These are phyloP conservation scores for Toxicodendron radicans DNA, from an alignment of 345 rosid species.

Conservation along the genomic window DNA sequence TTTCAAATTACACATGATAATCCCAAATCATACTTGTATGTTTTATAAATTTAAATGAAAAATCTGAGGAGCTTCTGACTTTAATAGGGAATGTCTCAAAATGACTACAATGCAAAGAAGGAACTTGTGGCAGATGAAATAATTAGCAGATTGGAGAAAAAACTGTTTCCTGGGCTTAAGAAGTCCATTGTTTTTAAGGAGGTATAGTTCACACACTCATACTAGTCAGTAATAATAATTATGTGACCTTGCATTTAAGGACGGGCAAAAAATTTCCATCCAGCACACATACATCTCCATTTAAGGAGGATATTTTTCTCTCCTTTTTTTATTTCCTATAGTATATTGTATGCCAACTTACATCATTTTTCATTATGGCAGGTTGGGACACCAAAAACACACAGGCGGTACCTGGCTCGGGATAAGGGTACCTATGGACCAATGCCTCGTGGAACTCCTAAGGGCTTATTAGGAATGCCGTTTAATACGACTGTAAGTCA, in stretches of 20 bases:
- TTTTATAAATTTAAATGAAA: background rate
- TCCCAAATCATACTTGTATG: background rate
- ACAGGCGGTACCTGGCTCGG: slow-evolving; percentile 80
- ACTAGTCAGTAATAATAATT: background rate
- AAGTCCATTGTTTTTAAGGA: slow-evolving; percentile 76
- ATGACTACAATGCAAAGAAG: slow-evolving; percentile 84
- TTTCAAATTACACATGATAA: slow-evolving; percentile 6
- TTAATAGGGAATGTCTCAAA: slow-evolving; percentile 65
- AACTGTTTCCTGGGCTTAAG: slow-evolving; percentile 78
- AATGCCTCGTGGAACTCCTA: slow-evolving; percentile 78
- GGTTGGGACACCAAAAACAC: slow-evolving; percentile 95
- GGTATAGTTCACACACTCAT: slow-evolving; percentile 39
- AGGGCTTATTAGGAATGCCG: slow-evolving; percentile 96
- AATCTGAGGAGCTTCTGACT: slow-evolving; percentile 3
- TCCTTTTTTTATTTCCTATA: background rate
- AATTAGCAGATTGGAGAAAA: slow-evolving; percentile 73
- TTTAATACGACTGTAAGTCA: slow-evolving; percentile 82
- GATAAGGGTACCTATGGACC: slow-evolving; percentile 93
- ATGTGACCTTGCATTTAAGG: too few species aligned
- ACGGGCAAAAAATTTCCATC: too few species aligned
- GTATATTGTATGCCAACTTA: slow-evolving; percentile 1
- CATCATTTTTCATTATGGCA: slow-evolving; percentile 22
- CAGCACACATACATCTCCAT: background rate
- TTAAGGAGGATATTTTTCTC: background rate
- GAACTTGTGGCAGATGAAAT: slow-evolving; percentile 57